phyloP scores from a whole-genome alignment of 208 protist species.

The Balamuthia mandrillaris region DNA sequence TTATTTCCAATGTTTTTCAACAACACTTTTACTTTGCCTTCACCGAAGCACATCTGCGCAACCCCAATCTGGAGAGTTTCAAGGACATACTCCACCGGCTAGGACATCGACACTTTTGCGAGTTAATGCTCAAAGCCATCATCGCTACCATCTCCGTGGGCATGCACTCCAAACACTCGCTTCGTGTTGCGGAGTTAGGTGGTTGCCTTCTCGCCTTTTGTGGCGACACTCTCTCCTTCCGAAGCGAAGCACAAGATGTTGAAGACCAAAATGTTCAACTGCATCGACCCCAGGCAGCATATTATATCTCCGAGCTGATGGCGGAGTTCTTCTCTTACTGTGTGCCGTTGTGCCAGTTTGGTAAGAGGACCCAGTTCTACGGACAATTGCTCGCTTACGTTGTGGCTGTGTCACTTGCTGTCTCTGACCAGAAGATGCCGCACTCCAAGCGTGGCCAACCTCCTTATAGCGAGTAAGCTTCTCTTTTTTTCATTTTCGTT shows the following conservation, averaged over 20 bases:
- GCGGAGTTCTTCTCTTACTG: neutral
- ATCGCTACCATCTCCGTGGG: neutral
- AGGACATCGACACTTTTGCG: neutral
- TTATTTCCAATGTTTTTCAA: no score
- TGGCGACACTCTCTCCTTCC: no score
- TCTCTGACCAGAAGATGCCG: no score
- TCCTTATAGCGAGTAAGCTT: neutral
- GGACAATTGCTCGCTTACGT: constrained; percentile 7
- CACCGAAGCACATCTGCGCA: no score
- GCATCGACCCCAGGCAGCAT: no score
- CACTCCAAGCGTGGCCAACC: neutral
- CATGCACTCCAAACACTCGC: neutral
- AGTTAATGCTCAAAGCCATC: neutral
- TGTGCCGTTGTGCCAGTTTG: neutral
- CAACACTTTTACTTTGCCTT: no score
- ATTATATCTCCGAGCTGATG: neutral
- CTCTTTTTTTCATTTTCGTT: neutral
- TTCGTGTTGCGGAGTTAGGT: neutral
- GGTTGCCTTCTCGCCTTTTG: neutral
- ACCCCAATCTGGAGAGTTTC: no score
- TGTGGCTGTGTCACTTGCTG: neutral
- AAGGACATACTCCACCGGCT: neutral
- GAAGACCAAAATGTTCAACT: no score
- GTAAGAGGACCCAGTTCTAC: neutral
- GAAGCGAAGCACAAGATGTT: no score